Base-by-base conservation (phyloP, 208 protist genomes). In the Naegleria fowleri region DNA sequence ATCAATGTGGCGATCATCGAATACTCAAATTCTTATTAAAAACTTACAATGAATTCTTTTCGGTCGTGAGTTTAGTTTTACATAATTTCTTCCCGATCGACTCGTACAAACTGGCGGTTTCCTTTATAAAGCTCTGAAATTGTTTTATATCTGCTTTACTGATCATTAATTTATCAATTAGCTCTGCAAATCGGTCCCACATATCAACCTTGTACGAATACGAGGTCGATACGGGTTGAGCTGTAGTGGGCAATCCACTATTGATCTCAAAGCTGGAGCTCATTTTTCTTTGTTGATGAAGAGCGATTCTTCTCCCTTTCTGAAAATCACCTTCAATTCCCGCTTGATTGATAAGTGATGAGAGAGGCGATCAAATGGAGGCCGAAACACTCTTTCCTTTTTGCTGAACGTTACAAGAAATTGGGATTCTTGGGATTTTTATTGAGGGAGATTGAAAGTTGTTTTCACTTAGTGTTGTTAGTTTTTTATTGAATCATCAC, bases 31-130 rank as follows among this genome's bases (percentile, higher is more conserved):
- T n/a, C n/a, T n/a, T n/a, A n/a, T n/a, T n/a, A n/a, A n/a, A n/a
- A n/a, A 58, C 85, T 9, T 88, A 88, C 85, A 43, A 88, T 88
- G 33, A 58, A 88, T 88, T 88, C n/a, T 88, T 33, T 58, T 88
- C 85, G 29, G 43, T 58, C 13, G 7, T 11, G 13, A 88, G 11
- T 88, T 88, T 88, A 1, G 85, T 88, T 19, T 88, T 88, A 19
- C 5, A 58, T 13, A 88, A 36, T 39, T 51, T 51, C 36, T 88
- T 48, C 5, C 85, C 85, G 13, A 88, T 39, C 6, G 7, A 38
- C 13, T 88, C 85, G 29, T 40, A 58, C 0, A 58, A 6, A 88
- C 13, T 22, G 11, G 41, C 0, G 0, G 33, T 29, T 36, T 29
- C 25, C 29, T 58, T 88, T 22, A 58, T 39, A 0, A 88, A 58